Percentiles rank a stretch among this genome's conserved stretches.
phyloP scores from a whole-genome alignment of 2,329 filamentous ascomycete species.

The Epichloe glyceriae region DNA sequence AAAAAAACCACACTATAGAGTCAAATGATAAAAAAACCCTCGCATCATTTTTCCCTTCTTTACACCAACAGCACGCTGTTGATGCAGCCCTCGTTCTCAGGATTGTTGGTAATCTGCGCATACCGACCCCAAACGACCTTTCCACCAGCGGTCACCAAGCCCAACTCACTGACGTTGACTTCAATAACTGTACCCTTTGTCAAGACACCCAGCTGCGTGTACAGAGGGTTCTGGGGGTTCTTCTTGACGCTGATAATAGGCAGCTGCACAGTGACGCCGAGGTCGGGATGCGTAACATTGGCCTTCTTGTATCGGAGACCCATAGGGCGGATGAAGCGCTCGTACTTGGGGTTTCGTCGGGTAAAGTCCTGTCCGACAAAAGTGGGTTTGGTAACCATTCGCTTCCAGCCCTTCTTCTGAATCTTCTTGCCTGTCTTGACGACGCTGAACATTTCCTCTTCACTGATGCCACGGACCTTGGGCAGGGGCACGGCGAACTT shows the following conservation, averaged over 20 bases:
- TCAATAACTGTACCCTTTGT: conserved; percentile 73
- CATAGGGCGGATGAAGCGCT: conserved; percentile 41
- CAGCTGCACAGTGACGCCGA: conserved; percentile 78
- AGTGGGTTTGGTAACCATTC: conserved; percentile 46
- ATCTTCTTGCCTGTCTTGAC: conserved; percentile 94
- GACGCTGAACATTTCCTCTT: conserved; percentile 97
- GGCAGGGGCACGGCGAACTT: conserved; percentile 86
- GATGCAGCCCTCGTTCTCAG: conserved; percentile 33
- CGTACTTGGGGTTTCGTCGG: conserved; percentile 68
- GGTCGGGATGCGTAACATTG: conserved; percentile 56
- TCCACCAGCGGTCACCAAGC: conserved; percentile 77
- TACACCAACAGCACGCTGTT: conserved; percentile 26
- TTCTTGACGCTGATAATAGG: conserved; percentile 58
- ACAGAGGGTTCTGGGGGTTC: conserved; percentile 71
- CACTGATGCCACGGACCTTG: conserved; percentile 79
- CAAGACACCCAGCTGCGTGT: conserved; percentile 83
- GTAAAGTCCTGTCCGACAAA: conserved; percentile 92
- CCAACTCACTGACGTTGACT: conserved; percentile 86
- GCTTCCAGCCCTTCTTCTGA: conserved; percentile 68
- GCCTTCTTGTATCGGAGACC: conserved; percentile 38
- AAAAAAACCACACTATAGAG: background rate
- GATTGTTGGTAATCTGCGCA: conserved; percentile 39
- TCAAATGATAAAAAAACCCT: background rate
- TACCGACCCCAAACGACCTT: conserved; percentile 90
- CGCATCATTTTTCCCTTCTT: background rate